These are phyloP conservation scores for Abelmoschus esculentus DNA, from an alignment of 345 rosid species.

Conservation along the genomic window DNA sequence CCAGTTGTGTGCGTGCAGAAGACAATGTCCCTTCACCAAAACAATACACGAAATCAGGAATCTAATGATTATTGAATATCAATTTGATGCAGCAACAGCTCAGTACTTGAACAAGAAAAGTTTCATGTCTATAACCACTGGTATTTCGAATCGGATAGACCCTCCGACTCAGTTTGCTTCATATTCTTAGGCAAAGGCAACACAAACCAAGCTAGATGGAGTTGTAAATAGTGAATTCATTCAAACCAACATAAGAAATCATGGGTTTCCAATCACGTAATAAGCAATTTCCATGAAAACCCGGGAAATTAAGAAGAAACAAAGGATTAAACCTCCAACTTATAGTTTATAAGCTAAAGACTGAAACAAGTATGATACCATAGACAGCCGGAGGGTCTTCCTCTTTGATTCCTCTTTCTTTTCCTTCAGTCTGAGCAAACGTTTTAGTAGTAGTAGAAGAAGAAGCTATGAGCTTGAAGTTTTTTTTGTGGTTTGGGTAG, in stretches of 20 bases:
- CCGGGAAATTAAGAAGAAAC: no score
- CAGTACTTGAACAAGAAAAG: no score
- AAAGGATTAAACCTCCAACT: neutral
- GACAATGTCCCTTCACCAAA: slow-evolving; percentile 42
- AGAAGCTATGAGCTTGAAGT: slow-evolving; percentile 17
- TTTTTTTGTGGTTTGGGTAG: slow-evolving; percentile 18
- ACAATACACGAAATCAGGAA: neutral
- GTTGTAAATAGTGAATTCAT: no score
- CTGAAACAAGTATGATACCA: slow-evolving; percentile 21
- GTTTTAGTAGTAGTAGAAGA: slow-evolving; percentile 12
- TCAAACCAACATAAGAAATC: no score
- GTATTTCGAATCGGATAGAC: no score
- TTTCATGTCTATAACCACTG: no score
- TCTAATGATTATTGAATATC: no score
- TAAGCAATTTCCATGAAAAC: neutral
- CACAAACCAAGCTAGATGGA: no score
- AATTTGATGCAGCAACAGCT: no score
- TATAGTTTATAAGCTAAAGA: neutral
- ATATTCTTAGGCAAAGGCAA: neutral
- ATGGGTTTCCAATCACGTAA: neutral
- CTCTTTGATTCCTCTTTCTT: slow-evolving; percentile 33
- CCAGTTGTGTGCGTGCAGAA: slow-evolving; percentile 65
- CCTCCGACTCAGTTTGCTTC: neutral
- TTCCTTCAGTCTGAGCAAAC: slow-evolving; percentile 36
- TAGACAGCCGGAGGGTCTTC: slow-evolving; percentile 34